phyloP scores from a whole-genome alignment of 441 rosid genomes.

The Aleurites moluccanus region DNA sequence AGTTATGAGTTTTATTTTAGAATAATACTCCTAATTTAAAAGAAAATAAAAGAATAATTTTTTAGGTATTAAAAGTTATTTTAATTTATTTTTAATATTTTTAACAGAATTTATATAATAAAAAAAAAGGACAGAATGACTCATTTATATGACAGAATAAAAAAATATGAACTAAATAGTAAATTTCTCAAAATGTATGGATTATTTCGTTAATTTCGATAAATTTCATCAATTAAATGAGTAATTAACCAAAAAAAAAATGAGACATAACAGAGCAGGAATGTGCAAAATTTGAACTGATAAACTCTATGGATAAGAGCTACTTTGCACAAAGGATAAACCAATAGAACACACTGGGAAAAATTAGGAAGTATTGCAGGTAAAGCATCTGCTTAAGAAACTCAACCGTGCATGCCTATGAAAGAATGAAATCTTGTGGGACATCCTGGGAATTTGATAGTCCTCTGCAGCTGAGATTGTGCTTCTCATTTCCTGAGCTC shows the following conservation, averaged over 20 bases:
- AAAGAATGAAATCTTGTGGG: constrained; percentile 38
- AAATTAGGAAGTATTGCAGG: constrained; percentile 41
- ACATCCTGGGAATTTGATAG: constrained; percentile 36
- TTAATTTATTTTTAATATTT: no score
- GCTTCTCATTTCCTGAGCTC: constrained; percentile 78
- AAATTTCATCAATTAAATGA: not conserved
- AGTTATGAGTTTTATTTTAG: no score
- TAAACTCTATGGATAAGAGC: constrained; percentile 2
- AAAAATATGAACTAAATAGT: no score
- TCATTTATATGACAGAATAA: no score
- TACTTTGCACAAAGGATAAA: not conserved
- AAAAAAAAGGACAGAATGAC: no score
- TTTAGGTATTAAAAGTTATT: no score
- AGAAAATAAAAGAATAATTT: no score
- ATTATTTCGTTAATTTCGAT: no score
- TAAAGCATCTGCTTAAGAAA: constrained; percentile 63
- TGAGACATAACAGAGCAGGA: not conserved
- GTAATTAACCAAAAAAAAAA: not conserved
- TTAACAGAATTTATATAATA: no score
- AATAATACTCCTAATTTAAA: no score
- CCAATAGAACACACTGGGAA: not conserved
- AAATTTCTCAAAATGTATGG: no score
- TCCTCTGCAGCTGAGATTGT: constrained; percentile 39
- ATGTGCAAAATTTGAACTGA: not conserved
- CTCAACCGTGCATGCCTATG: constrained; percentile 33